These are phyloP conservation scores for Fusarium sp. DNA, from an alignment of 2,329 filamentous ascomycete genomes.

Conservation along the genomic window DNA sequence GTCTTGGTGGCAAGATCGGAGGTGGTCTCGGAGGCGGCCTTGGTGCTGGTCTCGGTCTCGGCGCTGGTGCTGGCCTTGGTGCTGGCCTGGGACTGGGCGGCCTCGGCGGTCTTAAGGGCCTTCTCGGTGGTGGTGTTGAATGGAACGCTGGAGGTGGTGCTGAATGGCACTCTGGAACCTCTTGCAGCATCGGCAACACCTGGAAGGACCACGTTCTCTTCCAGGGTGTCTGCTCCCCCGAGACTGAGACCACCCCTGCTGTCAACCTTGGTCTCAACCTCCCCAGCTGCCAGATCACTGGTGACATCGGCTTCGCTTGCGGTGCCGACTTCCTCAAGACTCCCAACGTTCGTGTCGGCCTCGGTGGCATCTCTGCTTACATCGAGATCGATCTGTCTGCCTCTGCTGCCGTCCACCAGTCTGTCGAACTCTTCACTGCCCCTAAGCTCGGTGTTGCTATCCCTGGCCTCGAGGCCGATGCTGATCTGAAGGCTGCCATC, in stretches of 20 bases:
- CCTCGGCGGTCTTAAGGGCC: conserved; percentile 9
- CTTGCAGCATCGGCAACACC: conserved; percentile 33
- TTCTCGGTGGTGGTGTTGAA: conserved; percentile 16
- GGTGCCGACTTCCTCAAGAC: conserved; percentile 55
- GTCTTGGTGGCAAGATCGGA: background rate
- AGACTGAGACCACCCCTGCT: conserved; percentile 38
- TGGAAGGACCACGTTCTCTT: conserved; percentile 39
- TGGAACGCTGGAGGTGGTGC: conserved; percentile 16
- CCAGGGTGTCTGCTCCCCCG: conserved; percentile 34
- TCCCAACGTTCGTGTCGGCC: conserved; percentile 59
- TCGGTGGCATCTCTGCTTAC: conserved; percentile 64
- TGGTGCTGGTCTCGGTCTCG: background rate
- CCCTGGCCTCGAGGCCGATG: conserved; percentile 52
- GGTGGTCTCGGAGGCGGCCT: background rate
- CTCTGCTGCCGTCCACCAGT: conserved; percentile 61
- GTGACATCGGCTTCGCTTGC: conserved; percentile 59
- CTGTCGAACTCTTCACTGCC: conserved; percentile 62
- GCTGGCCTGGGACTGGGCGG: conserved; percentile 6
- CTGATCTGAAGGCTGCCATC: conserved; percentile 61
- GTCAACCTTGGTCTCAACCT: conserved; percentile 45
- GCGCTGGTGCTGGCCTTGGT: conserved; percentile 5
- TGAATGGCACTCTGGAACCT: conserved; percentile 20
- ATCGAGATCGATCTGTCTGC: conserved; percentile 62
- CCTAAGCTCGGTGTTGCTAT: conserved; percentile 56
- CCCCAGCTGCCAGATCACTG: conserved; percentile 57